Evolutionary conservation across 176 grass and related monocot genomes (phyloP), one percentile per base, ranked within the genome.

Genomic region (Echinochloa phyllopogon): DNA sequence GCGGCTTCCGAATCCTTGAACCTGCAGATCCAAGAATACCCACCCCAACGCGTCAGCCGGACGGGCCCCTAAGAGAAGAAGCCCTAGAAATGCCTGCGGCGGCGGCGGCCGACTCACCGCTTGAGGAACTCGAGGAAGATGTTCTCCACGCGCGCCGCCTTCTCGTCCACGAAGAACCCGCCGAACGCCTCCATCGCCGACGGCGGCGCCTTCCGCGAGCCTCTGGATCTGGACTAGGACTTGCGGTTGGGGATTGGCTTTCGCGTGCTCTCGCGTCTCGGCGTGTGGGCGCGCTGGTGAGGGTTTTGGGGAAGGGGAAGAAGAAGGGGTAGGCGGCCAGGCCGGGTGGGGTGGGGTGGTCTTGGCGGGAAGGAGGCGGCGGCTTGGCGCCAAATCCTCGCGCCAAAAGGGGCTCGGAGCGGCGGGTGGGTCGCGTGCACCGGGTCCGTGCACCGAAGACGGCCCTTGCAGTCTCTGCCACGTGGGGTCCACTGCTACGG

Each of bases 91-190:
- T 36, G 44, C 73, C 18, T 41, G n/a, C 62, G 64, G 69, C 61
- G 73, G 49, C 75, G 27, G 51, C 49, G 76, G 17, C 21, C 0
- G 24, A 36, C 68, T 73, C 64, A 99, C 93, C 96, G 87, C 78
- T 92, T 95, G 59, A 99, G 96, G 79, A 99, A 96, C 83, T 99
- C 96, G 53, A 99, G 85, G 89, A 99, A 99, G 87, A 99, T 96
- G 77, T 90, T 93, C 89, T 99, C 96, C 48, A 94, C 96, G n/a
- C 89, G 87, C 45, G 91, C 85, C 61, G 91, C 96, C 81, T 99
- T 99, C 91, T 99, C 93, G 84, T 99, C 96, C 60, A 93, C 90
- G 86, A 89, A 99, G 91, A 92, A 96, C 43, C 92, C 93, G 8
- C 86, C 88, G 16, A 88, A 90, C n/a, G 93, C 93, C 81, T 99